Conservation (phyloP, 306 rosid genomes). For the Vigna reflexopilosa region DNA sequence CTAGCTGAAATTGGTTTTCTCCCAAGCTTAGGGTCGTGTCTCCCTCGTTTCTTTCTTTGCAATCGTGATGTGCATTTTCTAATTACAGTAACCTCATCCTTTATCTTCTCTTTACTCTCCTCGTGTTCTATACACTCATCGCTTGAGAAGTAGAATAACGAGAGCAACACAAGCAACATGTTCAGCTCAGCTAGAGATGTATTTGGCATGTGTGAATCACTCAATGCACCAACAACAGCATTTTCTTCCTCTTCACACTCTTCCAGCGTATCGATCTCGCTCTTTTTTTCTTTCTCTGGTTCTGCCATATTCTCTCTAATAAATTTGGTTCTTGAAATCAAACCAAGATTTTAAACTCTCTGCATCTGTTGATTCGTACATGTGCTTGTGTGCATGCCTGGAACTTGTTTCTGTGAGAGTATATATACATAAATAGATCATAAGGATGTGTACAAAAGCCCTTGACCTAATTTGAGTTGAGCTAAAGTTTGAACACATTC, state of each 20-base stretch:
- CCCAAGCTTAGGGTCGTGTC: slow-evolving; percentile 46
- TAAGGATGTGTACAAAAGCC: background rate
- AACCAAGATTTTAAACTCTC: background rate
- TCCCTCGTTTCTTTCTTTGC: slow-evolving; percentile 35
- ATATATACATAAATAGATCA: slow-evolving; percentile 28
- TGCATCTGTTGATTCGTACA: background rate
- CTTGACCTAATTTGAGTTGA: slow-evolving; percentile 27
- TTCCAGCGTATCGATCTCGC: slow-evolving; percentile 16
- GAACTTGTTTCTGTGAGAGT: background rate
- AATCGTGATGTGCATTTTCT: slow-evolving; percentile 33
- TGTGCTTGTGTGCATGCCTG: background rate
- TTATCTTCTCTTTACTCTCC: background rate
- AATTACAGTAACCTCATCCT: slow-evolving; percentile 27
- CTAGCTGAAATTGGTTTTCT: slow-evolving; percentile 38
- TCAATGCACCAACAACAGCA: slow-evolving; percentile 3
- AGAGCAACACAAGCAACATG: slow-evolving; percentile 58
- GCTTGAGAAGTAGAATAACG: slow-evolving; percentile 37
- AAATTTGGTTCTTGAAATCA: slow-evolving; percentile 19
- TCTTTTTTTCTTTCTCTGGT: slow-evolving; percentile 27
- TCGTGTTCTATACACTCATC: slow-evolving; percentile 39
- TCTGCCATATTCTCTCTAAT: slow-evolving; percentile 39
- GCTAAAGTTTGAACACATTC: slow-evolving; percentile 7
- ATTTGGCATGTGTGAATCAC: slow-evolving; percentile 26
- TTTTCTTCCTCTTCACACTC: slow-evolving; percentile 39
- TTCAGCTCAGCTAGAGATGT: slow-evolving; percentile 52